Evolutionary conservation across 2,329 filamentous ascomycete genomes (phyloP).

Genomic region (Fusarium papillatum): DNA sequence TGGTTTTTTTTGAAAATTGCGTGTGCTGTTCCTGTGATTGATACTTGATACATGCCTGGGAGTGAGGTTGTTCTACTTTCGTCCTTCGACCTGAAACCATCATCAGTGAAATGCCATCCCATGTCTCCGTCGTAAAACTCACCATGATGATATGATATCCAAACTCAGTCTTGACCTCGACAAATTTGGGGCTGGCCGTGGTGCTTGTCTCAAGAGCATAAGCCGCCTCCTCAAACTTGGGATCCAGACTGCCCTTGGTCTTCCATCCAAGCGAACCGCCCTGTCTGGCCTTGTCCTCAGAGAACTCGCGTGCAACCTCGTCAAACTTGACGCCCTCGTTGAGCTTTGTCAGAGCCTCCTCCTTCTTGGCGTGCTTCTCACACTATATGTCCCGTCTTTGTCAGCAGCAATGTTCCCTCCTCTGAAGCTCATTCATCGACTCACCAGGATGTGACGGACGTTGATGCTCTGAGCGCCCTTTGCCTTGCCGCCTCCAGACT

Average conservation of each 20-base stretch:
- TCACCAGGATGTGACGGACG: conserved; percentile 78
- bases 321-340: conserved; percentile 79
- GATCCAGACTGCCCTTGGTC: conserved; percentile 74
- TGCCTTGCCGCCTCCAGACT: conserved; percentile 52
- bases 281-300: conserved; percentile 82
- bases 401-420: conserved; percentile 15
- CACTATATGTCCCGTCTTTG: conserved; percentile 59
- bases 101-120: conserved; percentile 8
- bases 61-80: conserved; percentile 47
- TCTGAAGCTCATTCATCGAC: conserved; percentile 24
- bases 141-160: conserved; percentile 90
- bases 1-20: conserved; percentile 27
- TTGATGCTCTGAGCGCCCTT: conserved; percentile 78
- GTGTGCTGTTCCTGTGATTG: conserved; percentile 4
- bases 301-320: conserved; percentile 79
- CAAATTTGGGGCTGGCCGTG: conserved; percentile 73
- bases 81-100: conserved; percentile 54
- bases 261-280: conserved; percentile 83
- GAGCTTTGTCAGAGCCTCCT: conserved; percentile 79
- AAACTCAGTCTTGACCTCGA: conserved; percentile 79
- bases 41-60: neutral
- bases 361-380: conserved; percentile 83
- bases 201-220: conserved; percentile 78
- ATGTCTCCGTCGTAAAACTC: conserved; percentile 17
- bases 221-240: conserved; percentile 80